Evolutionary conservation across 1,284 basidiomycete genomes (phyloP).

Genomic region (Ganoderma sinense): DNA sequence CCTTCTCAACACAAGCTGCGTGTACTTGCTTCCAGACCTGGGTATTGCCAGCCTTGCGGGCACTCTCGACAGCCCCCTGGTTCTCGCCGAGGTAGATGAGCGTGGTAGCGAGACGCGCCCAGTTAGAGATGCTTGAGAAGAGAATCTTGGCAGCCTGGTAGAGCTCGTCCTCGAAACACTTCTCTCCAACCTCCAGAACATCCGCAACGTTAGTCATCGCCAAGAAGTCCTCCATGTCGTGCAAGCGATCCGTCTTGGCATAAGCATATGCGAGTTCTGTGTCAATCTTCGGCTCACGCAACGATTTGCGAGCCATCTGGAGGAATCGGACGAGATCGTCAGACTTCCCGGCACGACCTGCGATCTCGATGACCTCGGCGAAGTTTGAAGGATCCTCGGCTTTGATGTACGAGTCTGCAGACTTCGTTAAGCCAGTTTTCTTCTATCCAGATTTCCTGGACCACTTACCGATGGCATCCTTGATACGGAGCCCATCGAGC

Average conservation of each 20-base stretch:
- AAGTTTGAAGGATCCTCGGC: constrained; percentile 97
- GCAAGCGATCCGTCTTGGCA: constrained; percentile 95
- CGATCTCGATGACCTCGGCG: constrained; percentile 96
- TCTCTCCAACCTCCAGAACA: constrained; percentile 95
- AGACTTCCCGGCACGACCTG: constrained; percentile 95
- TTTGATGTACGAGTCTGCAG: constrained; percentile 96
- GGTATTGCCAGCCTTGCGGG: constrained; percentile 98
- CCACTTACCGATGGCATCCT: constrained; percentile 90
- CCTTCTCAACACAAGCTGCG: constrained; percentile 97
- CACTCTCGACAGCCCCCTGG: constrained; percentile 97
- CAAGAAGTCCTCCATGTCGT: constrained; percentile 99
- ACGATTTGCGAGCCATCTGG: constrained; percentile 99
- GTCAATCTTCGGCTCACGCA: constrained; percentile 98
- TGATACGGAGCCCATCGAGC: constrained; percentile 97
- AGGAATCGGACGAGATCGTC: constrained; percentile 98
- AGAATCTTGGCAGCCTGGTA: constrained; percentile 97
- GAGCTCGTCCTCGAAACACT: constrained; percentile 98
- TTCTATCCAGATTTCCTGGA: background rate
- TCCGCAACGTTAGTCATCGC: constrained; percentile 99
- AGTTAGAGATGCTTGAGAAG: constrained; percentile 98
- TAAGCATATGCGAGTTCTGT: constrained; percentile 97
- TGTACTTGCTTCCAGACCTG: constrained; percentile 99
- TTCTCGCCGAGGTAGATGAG: constrained; percentile 99
- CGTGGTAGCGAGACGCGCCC: constrained; percentile 97
- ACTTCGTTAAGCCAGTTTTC: constrained; percentile 6